phyloP scores from a whole-genome alignment of 148 eudicot genomes.

The Cornus controversa region DNA sequence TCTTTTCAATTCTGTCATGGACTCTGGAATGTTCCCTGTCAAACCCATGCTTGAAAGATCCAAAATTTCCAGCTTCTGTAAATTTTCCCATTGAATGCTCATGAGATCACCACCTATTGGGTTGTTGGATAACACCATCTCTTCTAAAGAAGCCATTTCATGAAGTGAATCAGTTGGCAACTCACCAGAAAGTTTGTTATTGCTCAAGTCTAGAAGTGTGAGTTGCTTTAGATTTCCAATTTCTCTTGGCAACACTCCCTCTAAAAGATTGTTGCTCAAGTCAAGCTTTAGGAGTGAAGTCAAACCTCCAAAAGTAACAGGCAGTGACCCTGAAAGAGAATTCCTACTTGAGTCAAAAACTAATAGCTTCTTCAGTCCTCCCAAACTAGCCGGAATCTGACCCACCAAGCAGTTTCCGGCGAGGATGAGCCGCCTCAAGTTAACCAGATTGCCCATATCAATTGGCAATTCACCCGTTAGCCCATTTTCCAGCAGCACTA shows the following conservation, averaged over 20 bases:
- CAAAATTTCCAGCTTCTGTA: slow-evolving; percentile 43
- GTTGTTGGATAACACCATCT: slow-evolving; percentile 55
- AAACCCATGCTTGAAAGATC: slow-evolving; percentile 55
- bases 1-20: slow-evolving; percentile 39
- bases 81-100: slow-evolving; percentile 48
- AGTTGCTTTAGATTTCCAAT: slow-evolving; percentile 50
- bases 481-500: slow-evolving; percentile 64
- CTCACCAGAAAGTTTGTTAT: slow-evolving; percentile 58
- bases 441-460: slow-evolving; percentile 39
- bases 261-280: slow-evolving; percentile 53
- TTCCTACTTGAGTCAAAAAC: slow-evolving; percentile 69
- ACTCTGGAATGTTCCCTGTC: slow-evolving; percentile 52
- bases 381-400: slow-evolving; percentile 41
- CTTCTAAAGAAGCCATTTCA: slow-evolving; percentile 57
- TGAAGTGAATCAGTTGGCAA: slow-evolving; percentile 30
- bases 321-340: slow-evolving; percentile 50
- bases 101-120: slow-evolving; percentile 47
- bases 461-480: slow-evolving; percentile 44
- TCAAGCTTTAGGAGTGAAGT: slow-evolving; percentile 69
- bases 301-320: slow-evolving; percentile 48
- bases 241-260: slow-evolving; percentile 49
- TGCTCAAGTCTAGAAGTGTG: slow-evolving; percentile 53
- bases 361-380: slow-evolving; percentile 48
- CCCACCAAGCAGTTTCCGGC: slow-evolving; percentile 54
- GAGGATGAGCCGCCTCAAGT: slow-evolving; percentile 51